Evolutionary conservation across 1,284 basidiomycete genomes (phyloP), one percentile per base, ranked within the genome.

Genomic region (Ceratobasidium sp.): DNA sequence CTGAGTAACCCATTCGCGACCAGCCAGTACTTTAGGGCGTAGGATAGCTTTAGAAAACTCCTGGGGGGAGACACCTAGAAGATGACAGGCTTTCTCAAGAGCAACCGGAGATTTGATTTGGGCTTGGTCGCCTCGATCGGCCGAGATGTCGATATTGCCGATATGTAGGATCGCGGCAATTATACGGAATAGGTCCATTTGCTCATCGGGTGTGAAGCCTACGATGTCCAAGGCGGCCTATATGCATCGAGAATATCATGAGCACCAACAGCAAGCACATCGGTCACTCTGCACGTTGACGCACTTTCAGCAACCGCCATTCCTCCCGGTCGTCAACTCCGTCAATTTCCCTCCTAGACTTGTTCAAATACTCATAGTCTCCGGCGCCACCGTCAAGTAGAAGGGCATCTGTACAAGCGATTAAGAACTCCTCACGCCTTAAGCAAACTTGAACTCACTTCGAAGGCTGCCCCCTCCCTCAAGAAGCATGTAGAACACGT

Each of bases 1-100:
- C 82, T 99, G 96, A 0, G 94, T 94, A 23, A 99, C 97, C 95
- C 96, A 98, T 86, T 99, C 98, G 17, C 97, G 90, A 33, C 98
- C 98, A 15, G 98, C 98, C 61, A 97, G 92, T 28, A 97, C 94
- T 73, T 92, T 93, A 1, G 98, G 96, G 3, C 93, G 91, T 6
- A 98, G 87, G 23, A 98, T 91, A 0, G 96, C 96, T 79, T 93
- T 94, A 33, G 90, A 94, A 83, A 99, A 97, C 80, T 98, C 96
- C 4, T 91, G 88, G 4, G 96, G 90, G 0, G 96, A 92, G n/a
- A 99, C 89, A 6, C 97, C 98, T 15, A 99, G 90, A 12, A 99
- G 89, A 84, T 98, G 95, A 83, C 97, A 98, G 64, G 94, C 94
- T 73, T 94, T 93, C 84, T 99, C 97, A 3, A 93, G 94, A 83